Evolutionary conservation across 768 basidiomycete species (phyloP).

Genomic region (Tephrocybe sp.): DNA sequence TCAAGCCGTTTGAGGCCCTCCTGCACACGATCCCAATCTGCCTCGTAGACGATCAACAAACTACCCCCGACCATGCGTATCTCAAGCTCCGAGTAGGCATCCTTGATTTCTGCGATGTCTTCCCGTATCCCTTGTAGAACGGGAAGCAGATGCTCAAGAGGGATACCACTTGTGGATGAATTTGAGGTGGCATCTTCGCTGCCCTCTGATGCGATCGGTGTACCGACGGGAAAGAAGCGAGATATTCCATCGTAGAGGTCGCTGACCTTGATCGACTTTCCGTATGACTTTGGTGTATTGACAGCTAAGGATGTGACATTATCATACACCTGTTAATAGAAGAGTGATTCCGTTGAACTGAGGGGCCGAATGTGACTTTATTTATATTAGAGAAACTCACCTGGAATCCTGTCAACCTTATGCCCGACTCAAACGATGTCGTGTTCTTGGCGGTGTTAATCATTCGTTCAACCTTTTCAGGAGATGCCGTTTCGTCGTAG

Average conservation of each 20-base stretch:
- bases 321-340: slow-evolving; percentile 64
- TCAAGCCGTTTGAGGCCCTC: slow-evolving; percentile 16
- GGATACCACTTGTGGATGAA: slow-evolving; percentile 47
- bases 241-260: slow-evolving; percentile 77
- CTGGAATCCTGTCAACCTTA: slow-evolving; percentile 89
- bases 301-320: slow-evolving; percentile 52
- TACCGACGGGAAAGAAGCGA: slow-evolving; percentile 71
- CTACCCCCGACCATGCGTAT: slow-evolving; percentile 82
- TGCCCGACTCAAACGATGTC: slow-evolving; percentile 72
- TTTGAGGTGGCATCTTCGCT: not conserved
- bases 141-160: slow-evolving; percentile 46
- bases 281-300: slow-evolving; percentile 71
- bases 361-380: not conserved
- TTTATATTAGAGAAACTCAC: slow-evolving; percentile 48
- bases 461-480: slow-evolving; percentile 82
- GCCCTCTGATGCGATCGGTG: slow-evolving; percentile 9
- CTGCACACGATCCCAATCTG: slow-evolving; percentile 33
- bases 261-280: slow-evolving; percentile 64
- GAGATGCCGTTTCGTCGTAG: slow-evolving; percentile 64
- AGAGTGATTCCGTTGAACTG: slow-evolving; percentile 1
- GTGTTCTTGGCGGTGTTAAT: slow-evolving; percentile 61
- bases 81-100: slow-evolving; percentile 51
- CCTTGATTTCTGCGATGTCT: slow-evolving; percentile 50
- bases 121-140: slow-evolving; percentile 55
- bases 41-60: slow-evolving; percentile 75